Evolutionary conservation across 768 basidiomycete genomes (phyloP).

Genomic region (Boletus vinaceobasis): DNA sequence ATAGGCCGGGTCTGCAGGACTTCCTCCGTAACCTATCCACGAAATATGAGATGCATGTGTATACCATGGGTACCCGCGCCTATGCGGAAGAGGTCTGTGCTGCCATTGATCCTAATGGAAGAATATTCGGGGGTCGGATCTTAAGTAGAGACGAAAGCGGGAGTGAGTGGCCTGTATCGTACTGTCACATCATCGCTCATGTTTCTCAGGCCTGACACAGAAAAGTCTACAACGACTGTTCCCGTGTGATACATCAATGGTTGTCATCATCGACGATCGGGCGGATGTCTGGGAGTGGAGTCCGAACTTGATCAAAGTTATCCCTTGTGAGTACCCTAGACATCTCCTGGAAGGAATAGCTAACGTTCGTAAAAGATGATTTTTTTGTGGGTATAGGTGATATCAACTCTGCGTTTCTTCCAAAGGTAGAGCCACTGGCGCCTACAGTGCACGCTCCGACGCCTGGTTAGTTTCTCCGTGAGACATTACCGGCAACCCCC

Average conservation of each 20-base stretch:
- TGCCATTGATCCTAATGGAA: conserved; percentile 86
- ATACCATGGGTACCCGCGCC: conserved; percentile 97
- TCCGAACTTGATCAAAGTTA: conserved; percentile 93
- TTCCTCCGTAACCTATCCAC: conserved; percentile 71
- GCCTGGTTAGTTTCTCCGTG: conserved; percentile 16
- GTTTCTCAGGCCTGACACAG: conserved; percentile 69
- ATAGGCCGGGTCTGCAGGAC: conserved; percentile 75
- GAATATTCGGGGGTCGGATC: conserved; percentile 82
- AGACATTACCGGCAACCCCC: background rate
- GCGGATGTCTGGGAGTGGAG: conserved; percentile 99
- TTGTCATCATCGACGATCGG: conserved; percentile 97
- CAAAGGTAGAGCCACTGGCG: conserved; percentile 58
- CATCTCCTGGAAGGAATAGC: background rate
- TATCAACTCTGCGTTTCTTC: conserved; percentile 93
- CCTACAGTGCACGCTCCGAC: conserved; percentile 24
- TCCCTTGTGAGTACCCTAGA: conserved; percentile 69
- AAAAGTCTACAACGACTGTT: conserved; percentile 92
- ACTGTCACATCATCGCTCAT: conserved; percentile 10
- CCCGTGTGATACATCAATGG: conserved; percentile 97
- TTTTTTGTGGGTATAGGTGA: conserved; percentile 98
- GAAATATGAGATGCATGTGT: conserved; percentile 98
- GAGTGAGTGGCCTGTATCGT: conserved; percentile 52
- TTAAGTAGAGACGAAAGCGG: conserved; percentile 95
- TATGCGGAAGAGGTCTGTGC: conserved; percentile 96
- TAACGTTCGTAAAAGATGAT: conserved; percentile 59